Conservation (phyloP, 2,329 filamentous ascomycete species). For the Cytospora leucostoma region DNA sequence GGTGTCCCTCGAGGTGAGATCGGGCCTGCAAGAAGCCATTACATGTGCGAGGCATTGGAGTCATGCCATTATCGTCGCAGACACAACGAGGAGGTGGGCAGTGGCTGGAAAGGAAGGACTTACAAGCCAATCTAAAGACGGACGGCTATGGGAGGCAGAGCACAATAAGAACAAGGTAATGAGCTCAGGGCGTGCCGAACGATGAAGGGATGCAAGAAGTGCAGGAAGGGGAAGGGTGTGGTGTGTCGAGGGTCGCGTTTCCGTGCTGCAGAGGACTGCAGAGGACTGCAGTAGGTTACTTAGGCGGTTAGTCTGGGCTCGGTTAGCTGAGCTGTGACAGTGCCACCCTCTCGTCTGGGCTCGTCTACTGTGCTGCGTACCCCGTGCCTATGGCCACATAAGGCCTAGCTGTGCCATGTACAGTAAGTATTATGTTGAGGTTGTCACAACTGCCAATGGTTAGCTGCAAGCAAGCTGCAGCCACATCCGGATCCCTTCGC, state of each 20-base stretch:
- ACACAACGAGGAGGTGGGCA: neutral
- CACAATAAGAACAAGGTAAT: conserved; percentile 2
- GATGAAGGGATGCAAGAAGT: conserved; percentile 12
- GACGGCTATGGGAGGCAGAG: neutral
- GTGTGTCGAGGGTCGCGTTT: conserved; percentile 8
- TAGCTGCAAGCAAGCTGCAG: conserved; percentile 14
- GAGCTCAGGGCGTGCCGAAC: conserved; percentile 9
- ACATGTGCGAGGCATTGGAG: conserved; percentile 5
- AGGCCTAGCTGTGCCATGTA: neutral
- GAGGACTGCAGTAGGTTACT: neutral
- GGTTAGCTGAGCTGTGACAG: neutral
- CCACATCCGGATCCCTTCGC: conserved; percentile 16
- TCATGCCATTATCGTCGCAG: conserved; percentile 6
- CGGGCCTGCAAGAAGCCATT: conserved; percentile 17
- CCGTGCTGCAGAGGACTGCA: conserved; percentile 6
- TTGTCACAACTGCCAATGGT: conserved; percentile 14
- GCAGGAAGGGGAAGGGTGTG: neutral
- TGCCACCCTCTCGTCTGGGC: neutral
- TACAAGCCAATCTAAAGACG: conserved; percentile 4
- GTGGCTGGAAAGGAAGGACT: conserved; percentile 4
- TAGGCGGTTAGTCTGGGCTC: neutral
- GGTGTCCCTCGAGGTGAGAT: conserved; percentile 4
- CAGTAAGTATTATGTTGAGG: conserved; percentile 8
- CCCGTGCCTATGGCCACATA: neutral
- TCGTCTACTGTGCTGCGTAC: neutral